Base-by-base conservation (phyloP, 2,329 filamentous ascomycete species). In the Penicillium corylophilum region DNA sequence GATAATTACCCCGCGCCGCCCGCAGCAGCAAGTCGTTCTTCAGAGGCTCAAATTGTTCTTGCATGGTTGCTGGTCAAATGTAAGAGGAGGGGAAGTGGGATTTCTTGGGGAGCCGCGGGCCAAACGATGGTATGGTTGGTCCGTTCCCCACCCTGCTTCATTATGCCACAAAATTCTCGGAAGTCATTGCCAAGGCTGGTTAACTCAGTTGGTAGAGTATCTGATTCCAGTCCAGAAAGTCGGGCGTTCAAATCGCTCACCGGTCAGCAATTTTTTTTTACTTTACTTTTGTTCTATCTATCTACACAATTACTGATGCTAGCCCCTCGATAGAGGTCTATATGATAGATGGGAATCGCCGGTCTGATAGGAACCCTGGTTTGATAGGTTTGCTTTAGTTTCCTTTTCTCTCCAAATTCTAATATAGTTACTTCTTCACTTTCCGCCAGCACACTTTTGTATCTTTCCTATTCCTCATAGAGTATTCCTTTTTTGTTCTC, bases 11-110 rank as follows among this genome's bases (percentile, higher is more conserved):
- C 82, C 88, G 84, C 61, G 94, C 94, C 63, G 93, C 89, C 70
- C 94, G 85, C 53, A 99, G 79, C 68, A 99, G 81, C 64, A 97
- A 79, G 69, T 99, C 93, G 74, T 99, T 99, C 76, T 95, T 85
- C 71, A 97, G 77, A 51, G 91, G 89, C 65, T 86, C 84, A 65
- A 96, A 96, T 64, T 85, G 74, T 63, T 84, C 79, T 55, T 78
- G 77, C 87, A 90, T 91, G 60, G 64, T 80, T 63, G 55, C 45
- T 49, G 45, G 41, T 60, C 60, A 54, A 45, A 47, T 56, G 56
- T 55, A 57, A 53, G 45, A 62, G 57, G 61, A 63, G 60, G 62
- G 54, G 53, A 56, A 60, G 55, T 57, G 56, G 57, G 53, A 55
- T 60, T 55, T 42, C 39, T 58, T 54, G 54, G 54, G 52, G 39